These are phyloP conservation scores for Lizonia empirigonia DNA, from an alignment of 2,329 filamentous ascomycete genomes.

Conservation along the genomic window DNA sequence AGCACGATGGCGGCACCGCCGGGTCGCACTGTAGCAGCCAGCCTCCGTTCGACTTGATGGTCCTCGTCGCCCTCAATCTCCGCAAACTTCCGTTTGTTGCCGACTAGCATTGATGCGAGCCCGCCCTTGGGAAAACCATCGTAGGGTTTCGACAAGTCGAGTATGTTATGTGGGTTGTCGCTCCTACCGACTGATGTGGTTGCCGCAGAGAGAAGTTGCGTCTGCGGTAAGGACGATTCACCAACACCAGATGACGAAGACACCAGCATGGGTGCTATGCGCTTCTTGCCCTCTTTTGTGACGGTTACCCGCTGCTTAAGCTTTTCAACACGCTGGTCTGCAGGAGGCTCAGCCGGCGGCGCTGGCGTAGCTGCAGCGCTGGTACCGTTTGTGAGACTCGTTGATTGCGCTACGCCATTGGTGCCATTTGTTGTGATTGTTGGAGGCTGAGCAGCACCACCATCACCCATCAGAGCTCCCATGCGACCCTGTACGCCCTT, in stretches of 20 bases:
- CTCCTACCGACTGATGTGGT: constrained; percentile 65
- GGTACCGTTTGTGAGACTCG: constrained; percentile 52
- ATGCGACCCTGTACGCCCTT: constrained; percentile 91
- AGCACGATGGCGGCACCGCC: constrained; percentile 76
- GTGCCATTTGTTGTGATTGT: constrained; percentile 61
- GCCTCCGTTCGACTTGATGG: constrained; percentile 62
- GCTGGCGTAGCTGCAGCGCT: constrained; percentile 45
- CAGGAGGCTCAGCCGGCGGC: constrained; percentile 39
- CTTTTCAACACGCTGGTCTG: constrained; percentile 66
- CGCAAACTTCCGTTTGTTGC: constrained; percentile 87
- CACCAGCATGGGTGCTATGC: constrained; percentile 88
- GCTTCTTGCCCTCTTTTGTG: constrained; percentile 95
- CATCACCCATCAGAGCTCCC: constrained; percentile 97
- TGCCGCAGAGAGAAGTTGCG: constrained; percentile 80
- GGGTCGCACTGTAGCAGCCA: constrained; percentile 63
- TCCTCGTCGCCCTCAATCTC: constrained; percentile 78
- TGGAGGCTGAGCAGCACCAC: constrained; percentile 52
- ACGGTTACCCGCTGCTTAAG: constrained; percentile 92
- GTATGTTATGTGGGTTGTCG: constrained; percentile 77
- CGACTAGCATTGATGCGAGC: constrained; percentile 81
- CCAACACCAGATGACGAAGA: constrained; percentile 82
- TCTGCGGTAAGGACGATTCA: constrained; percentile 85
- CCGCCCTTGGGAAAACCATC: constrained; percentile 92
- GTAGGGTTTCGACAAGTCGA: constrained; percentile 92
- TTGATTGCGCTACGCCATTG: constrained; percentile 52